These are phyloP conservation scores for Stellera chamaejasme DNA, from an alignment of 345 rosid species.

Conservation along the genomic window DNA sequence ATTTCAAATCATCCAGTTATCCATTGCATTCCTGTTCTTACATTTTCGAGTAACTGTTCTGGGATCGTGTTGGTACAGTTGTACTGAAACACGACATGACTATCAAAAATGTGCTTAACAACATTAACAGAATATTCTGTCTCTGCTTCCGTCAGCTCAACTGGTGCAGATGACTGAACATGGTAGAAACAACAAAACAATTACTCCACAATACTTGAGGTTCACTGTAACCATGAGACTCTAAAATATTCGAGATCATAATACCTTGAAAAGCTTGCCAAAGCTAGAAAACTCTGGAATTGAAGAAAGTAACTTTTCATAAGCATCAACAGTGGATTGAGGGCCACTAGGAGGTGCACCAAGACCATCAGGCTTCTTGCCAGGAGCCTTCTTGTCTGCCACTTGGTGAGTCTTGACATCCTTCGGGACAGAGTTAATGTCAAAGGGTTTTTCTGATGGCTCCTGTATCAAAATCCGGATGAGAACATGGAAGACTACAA, in stretches of 20 bases:
- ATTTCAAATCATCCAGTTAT: not conserved
- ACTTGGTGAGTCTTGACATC: slow-evolving; percentile 72
- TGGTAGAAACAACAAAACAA: slow-evolving; percentile 8
- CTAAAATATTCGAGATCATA: not conserved
- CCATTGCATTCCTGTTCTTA: slow-evolving; percentile 16
- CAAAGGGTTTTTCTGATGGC: slow-evolving; percentile 72
- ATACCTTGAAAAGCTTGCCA: slow-evolving; percentile 87
- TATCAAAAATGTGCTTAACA: slow-evolving; percentile 72
- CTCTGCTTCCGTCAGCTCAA: slow-evolving; percentile 89
- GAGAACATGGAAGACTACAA: slow-evolving; percentile 9
- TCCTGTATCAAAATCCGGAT: slow-evolving; percentile 33
- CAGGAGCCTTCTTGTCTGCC: slow-evolving; percentile 79
- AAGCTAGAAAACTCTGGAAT: slow-evolving; percentile 64
- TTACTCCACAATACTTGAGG: not conserved
- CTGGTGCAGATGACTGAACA: slow-evolving; percentile 61
- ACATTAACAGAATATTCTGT: slow-evolving; percentile 86
- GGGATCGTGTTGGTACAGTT: slow-evolving; percentile 88
- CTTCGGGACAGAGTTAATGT: slow-evolving; percentile 64
- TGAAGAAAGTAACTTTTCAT: slow-evolving; percentile 67
- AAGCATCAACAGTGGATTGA: slow-evolving; percentile 59
- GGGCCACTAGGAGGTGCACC: slow-evolving; percentile 58
- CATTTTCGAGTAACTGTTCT: slow-evolving; percentile 81
- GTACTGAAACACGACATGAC: slow-evolving; percentile 81
- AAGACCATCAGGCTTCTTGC: slow-evolving; percentile 75
- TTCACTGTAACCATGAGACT: not conserved